Conservation (phyloP, 2,329 filamentous ascomycete genomes). For the Xylogone sp. region DNA sequence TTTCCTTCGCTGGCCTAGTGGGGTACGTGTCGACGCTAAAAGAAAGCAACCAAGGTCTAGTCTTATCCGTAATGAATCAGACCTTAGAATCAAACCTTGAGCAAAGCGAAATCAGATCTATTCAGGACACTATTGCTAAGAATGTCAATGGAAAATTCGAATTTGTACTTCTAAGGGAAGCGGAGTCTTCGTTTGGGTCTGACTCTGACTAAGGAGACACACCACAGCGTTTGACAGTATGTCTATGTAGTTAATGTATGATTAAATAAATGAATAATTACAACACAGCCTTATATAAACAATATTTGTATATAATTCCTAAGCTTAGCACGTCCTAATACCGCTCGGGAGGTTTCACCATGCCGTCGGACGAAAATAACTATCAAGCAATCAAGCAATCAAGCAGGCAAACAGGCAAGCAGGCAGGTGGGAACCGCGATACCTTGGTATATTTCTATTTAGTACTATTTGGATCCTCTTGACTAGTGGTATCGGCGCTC, state of each 20-base stretch:
- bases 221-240: too few relatives aligned
- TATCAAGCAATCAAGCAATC: too few relatives aligned
- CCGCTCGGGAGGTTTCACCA: too few relatives aligned
- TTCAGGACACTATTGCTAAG: constrained; percentile 22
- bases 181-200: constrained; percentile 19
- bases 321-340: too few relatives aligned
- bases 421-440: too few relatives aligned
- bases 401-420: too few relatives aligned
- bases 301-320: too few relatives aligned
- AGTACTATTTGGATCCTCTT: background rate
- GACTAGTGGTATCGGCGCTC: constrained; percentile 4
- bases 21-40: constrained; percentile 35
- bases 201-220: constrained; percentile 20
- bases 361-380: too few relatives aligned
- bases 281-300: too few relatives aligned
- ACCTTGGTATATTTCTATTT: too few relatives aligned
- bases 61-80: constrained; percentile 28
- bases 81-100: constrained; percentile 22
- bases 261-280: background rate
- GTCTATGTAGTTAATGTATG: background rate
- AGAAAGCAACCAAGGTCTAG: constrained; percentile 28
- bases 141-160: constrained; percentile 31
- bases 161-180: constrained; percentile 26
- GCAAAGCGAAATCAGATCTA: constrained; percentile 19
- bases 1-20: constrained; percentile 48